Evolutionary conservation across 2,329 filamentous ascomycete species (phyloP).

Genomic region (Colletotrichum chlorophyti): DNA sequence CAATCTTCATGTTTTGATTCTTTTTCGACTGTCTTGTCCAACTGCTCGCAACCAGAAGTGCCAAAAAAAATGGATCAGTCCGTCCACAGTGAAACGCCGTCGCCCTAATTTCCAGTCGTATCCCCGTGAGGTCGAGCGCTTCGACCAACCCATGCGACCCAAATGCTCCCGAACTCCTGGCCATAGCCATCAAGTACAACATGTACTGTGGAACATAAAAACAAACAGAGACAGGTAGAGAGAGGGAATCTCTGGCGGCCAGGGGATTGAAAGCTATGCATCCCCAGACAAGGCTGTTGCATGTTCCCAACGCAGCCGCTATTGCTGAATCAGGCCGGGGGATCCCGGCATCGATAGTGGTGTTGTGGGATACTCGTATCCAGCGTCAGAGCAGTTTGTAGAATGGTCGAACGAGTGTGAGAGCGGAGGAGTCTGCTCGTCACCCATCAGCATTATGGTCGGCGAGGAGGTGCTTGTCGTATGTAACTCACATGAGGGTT

Average conservation of each 20-base stretch:
- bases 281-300: neutral
- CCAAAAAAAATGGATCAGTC: neutral
- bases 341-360: constrained; percentile 77
- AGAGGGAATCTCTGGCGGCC: too few relatives aligned
- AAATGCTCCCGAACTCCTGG: constrained; percentile 15
- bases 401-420: constrained; percentile 77
- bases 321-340: constrained; percentile 57
- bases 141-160: constrained; percentile 30
- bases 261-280: neutral
- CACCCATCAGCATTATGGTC: constrained; percentile 56
- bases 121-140: constrained; percentile 36
- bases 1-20: constrained; percentile 9
- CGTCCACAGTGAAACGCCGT: constrained; percentile 13
- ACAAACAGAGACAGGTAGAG: neutral
- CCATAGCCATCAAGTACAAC: constrained; percentile 8
- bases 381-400: constrained; percentile 65
- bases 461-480: constrained; percentile 49
- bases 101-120: constrained; percentile 26
- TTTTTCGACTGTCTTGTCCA: constrained; percentile 6
- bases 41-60: neutral
- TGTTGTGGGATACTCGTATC: constrained; percentile 72
- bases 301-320: neutral
- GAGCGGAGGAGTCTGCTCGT: constrained; percentile 75
- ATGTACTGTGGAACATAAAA: neutral
- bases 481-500: constrained; percentile 76